Evolutionary conservation across 768 basidiomycete genomes (phyloP).

Genomic region (Leccinum disarticulatum): DNA sequence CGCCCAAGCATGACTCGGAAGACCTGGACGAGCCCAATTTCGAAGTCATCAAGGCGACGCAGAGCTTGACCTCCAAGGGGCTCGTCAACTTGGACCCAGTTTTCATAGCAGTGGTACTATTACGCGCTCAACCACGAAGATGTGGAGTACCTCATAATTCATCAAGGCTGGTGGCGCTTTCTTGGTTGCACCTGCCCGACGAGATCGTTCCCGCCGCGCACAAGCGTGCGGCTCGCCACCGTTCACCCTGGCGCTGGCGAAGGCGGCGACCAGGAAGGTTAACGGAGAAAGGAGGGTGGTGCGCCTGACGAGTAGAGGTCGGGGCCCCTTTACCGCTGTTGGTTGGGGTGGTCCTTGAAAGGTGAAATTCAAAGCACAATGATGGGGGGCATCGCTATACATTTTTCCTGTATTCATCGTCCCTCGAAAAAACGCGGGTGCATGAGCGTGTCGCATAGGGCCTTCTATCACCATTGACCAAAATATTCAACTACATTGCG

Average conservation of each 20-base stretch:
- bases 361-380: too few species aligned
- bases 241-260: constrained; percentile 68
- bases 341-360: constrained; percentile 70
- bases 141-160: constrained; percentile 74
- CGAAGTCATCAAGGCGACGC: too few species aligned
- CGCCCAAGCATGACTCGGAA: constrained; percentile 94
- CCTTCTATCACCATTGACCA: too few species aligned
- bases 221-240: constrained; percentile 89
- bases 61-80: constrained; percentile 70
- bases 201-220: constrained; percentile 98
- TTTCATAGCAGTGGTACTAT: constrained; percentile 99
- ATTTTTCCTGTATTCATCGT: too few species aligned
- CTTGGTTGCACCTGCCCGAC: constrained; percentile 81
- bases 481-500: too few species aligned
- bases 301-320: constrained; percentile 89
- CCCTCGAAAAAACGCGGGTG: too few species aligned
- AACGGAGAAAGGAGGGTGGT: constrained; percentile 83
- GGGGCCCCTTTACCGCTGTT: not conserved
- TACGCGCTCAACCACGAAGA: constrained; percentile 96
- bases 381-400: too few species aligned
- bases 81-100: constrained; percentile 98
- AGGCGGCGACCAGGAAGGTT: constrained; percentile 85
- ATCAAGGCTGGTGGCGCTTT: not conserved
- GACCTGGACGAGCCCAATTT: constrained; percentile 76
- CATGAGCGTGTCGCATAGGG: too few species aligned